phyloP scores from a whole-genome alignment of 176 grass and related monocot species.

The Hyparrhenia diplandra region DNA sequence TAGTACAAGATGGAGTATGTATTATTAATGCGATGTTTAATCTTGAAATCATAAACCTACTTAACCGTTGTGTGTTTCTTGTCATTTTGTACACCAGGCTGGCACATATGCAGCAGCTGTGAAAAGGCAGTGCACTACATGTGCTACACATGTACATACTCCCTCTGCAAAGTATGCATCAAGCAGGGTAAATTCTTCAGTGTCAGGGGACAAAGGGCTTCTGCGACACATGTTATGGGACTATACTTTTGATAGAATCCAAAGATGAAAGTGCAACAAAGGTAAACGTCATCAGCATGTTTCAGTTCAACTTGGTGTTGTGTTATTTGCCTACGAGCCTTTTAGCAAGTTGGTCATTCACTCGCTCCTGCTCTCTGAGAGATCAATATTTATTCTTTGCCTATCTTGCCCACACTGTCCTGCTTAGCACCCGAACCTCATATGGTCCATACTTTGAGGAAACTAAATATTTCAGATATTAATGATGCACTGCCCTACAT shows the following conservation, averaged over 20 bases:
- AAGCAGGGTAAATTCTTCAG: conserved; percentile 75
- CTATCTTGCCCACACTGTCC: background rate
- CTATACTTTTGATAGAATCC: conserved; percentile 79
- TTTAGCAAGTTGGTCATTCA: conserved; percentile 2
- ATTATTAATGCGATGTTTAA: background rate
- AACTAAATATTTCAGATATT: background rate
- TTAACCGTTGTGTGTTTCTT: background rate
- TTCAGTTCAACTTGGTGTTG: background rate
- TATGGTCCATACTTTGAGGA: background rate
- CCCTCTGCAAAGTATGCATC: conserved; percentile 80
- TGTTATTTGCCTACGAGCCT: background rate
- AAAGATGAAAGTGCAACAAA: conserved; percentile 48
- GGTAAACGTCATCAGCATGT: conserved; percentile 33
- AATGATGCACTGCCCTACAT: background rate
- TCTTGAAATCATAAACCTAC: background rate
- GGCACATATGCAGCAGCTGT: conserved; percentile 98
- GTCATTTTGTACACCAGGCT: conserved; percentile 52
- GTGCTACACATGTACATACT: conserved; percentile 97
- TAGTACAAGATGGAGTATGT: background rate
- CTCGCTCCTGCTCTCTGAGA: background rate
- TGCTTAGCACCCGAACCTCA: background rate
- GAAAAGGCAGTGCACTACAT: conserved; percentile 80
- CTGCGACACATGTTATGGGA: conserved; percentile 85
- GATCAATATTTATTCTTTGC: background rate
- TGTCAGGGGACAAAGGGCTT: conserved; percentile 86